phyloP scores from a whole-genome alignment of 2,329 filamentous ascomycete species.

The Arthrobotrys musiformis region DNA sequence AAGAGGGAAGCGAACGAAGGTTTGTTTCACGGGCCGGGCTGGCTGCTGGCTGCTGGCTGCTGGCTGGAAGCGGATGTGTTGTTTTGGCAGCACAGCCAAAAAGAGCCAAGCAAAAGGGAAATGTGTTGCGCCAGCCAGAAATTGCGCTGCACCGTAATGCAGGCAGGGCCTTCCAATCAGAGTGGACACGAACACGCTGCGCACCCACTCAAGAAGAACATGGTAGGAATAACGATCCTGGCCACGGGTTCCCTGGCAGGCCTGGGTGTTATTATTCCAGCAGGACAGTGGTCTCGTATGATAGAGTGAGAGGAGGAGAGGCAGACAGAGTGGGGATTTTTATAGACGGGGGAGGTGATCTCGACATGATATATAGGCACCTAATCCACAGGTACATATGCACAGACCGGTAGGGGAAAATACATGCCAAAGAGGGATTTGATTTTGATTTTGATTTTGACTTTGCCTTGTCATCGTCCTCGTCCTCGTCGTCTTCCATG shows the following conservation, averaged over 20 bases:
- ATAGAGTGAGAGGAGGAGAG: background rate
- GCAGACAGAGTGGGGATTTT: background rate
- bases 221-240: no score
- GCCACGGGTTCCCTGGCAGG: slow-evolving; percentile 4
- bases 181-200: slow-evolving; percentile 14
- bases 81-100: slow-evolving; percentile 28
- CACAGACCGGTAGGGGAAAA: no score
- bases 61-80: slow-evolving; percentile 35
- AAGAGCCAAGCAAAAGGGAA: slow-evolving; percentile 3
- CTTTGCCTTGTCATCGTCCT: no score
- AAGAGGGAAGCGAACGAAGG: background rate
- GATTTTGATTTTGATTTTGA: background rate
- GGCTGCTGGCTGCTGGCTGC: background rate
- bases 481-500: no score
- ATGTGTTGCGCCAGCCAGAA: slow-evolving; percentile 35
- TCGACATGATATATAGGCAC: no score
- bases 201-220: no score
- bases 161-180: slow-evolving; percentile 8
- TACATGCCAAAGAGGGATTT: background rate
- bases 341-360: background rate
- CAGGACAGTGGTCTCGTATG: background rate
- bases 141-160: slow-evolving; percentile 6
- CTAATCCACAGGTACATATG: no score
- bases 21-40: background rate
- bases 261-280: no score